phyloP scores from a whole-genome alignment of 345 rosid genomes.

The Populus tremula region DNA sequence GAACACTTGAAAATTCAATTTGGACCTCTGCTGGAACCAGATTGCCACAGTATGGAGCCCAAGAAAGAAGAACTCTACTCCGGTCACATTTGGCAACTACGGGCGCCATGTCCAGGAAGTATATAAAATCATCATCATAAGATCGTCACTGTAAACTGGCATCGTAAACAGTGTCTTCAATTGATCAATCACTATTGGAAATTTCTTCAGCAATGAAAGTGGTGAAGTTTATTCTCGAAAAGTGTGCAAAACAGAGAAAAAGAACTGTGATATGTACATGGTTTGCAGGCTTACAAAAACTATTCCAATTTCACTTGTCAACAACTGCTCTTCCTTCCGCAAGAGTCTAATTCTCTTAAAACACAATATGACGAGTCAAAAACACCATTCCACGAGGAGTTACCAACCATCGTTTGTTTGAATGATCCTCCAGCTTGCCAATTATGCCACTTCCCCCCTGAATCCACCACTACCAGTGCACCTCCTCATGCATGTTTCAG shows the following conservation, averaged over 20 bases:
- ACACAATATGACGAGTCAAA: neutral
- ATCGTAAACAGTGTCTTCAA: neutral
- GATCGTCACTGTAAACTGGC: neutral
- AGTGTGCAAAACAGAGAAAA: neutral
- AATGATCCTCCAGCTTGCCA: neutral
- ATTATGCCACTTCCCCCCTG: neutral
- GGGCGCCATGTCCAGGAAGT: conserved; percentile 53
- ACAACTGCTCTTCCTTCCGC: neutral
- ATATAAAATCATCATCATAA: neutral
- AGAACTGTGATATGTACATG: neutral
- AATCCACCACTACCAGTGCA: neutral
- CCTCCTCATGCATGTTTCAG: neutral
- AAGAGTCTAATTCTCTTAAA: neutral
- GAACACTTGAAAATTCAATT: conserved; percentile 68
- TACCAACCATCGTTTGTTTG: neutral
- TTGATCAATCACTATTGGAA: neutral
- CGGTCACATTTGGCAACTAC: conserved; percentile 90
- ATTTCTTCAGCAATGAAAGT: neutral
- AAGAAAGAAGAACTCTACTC: conserved; percentile 67
- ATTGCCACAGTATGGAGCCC: conserved; percentile 76
- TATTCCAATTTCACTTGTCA: neutral
- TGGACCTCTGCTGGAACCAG: conserved; percentile 59
- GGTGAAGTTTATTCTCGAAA: neutral
- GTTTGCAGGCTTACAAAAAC: neutral
- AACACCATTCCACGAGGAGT: neutral